Evolutionary conservation across 164 flowering plant species (phyloP), one percentile per base, ranked within the genome.

Genomic region (Aristolochia fimbriata): DNA sequence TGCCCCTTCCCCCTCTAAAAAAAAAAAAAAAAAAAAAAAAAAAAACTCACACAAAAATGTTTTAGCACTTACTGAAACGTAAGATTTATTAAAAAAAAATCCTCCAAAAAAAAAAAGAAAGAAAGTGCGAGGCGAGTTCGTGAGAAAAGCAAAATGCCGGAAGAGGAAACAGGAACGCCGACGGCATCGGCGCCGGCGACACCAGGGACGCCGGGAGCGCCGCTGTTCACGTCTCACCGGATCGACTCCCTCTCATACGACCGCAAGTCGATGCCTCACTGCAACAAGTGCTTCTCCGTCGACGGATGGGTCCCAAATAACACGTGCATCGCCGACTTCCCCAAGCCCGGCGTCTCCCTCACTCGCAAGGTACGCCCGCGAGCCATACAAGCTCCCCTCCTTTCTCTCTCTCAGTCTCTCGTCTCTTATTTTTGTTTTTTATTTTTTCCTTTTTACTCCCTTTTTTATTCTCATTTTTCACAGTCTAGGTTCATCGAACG

Each of bases 221-320:
- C 97, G 41, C 73, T 90, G 71, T 78, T 90, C 45, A 15, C 88
- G 51, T 47, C 73, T 10, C 37, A 60, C 64, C 68, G 91, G 59
- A 79, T 88, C 54, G 97, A 91, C 70, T 91, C 97, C 5, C 60
- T 84, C 63, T 86, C 94, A 0, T 88, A 83, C 59, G 96, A 88
- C 41, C 71, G 96, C 48, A 83, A 86, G 74, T 76, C 87, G 64
- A 86, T 84, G 93, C 86, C 94, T 7, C 67, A 79, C 22, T 83
- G 93, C 79, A 81, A 54, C 59, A 57, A 80, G 67, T 89, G 97
- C 78, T 72, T 86, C 55, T 84, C 92, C 0, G 71, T 81, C 2
- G 75, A 60, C 16, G 77, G 73, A 0, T 68, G 65, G 62, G 77
- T 85, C 23, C 71, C 83, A 19, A 62, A 73, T 27, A 61, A 78